Base-by-base conservation (phyloP, 345 rosid genomes). In the Dipteronia dyeriana region DNA sequence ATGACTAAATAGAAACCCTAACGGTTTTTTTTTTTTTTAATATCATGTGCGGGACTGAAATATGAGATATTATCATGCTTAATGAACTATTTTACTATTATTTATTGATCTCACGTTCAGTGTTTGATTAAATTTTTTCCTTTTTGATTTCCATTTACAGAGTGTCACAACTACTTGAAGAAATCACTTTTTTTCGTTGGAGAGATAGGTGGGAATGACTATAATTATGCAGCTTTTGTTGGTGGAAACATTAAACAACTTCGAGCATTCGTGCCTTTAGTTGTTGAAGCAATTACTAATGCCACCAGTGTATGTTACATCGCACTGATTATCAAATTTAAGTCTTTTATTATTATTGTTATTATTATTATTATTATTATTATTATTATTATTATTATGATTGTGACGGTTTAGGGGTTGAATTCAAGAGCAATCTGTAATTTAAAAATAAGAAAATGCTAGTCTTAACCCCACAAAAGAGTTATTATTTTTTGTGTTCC, bases 131-230 rank as follows among this genome's bases (percentile, higher is more conserved):
- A 51, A 0, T 66, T 23, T 5, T 9, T 1, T 12, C 3, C 19
- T 3, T 22, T 68, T 0, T 34, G 38, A 34, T 38, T 29, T 13
- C 12, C n/a, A 17, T 61, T 43, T 31, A 9, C 80, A 91, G 94
- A 84, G 20, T 91, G 97, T 51, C 72, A 82, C 10, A 51, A 26
- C 5, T 87, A 86, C 79, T 83, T 90, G 66, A 88, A 73, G 73
- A 92, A 86, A 78, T 87, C 97, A 7, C 79, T 92, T 20, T 88
- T 92, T 78, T 25, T 89, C 63, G 88, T 92, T 19, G 94, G 94
- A 20, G 94, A 92, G 79, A 90, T 92, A 0, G 97, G 94, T 38
- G 97, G 94, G 39, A 92, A 90, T 68, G 97, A 92, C 76, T 92
- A 89, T 79, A 92, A 87, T 71, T 88, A 85, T 63, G 76, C 87